These are phyloP conservation scores for Fraxinus greggii DNA, from an alignment of 305 asterid species.

Conservation along the genomic window DNA sequence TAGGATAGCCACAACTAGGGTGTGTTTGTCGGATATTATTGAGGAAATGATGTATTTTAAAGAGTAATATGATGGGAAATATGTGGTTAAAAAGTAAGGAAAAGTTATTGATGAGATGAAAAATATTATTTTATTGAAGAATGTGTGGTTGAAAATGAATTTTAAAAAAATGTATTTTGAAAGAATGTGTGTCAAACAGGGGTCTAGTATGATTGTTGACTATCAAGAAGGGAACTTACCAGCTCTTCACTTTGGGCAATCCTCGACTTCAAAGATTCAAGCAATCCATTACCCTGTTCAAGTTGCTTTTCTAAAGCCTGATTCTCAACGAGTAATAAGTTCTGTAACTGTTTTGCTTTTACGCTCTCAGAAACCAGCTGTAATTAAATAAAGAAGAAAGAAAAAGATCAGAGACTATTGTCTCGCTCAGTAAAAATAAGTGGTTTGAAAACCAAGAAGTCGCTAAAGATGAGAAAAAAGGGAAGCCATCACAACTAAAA, in stretches of 20 bases:
- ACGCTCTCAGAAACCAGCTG: constrained; percentile 96
- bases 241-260: constrained; percentile 73
- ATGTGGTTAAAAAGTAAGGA: no score
- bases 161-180: no score
- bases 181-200: no score
- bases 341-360: constrained; percentile 85
- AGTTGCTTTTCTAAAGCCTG: constrained; percentile 59
- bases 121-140: no score
- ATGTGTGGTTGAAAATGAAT: no score
- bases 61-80: no score
- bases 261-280: constrained; percentile 60
- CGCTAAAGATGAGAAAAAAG: not conserved
- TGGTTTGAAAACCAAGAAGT: constrained; percentile 6
- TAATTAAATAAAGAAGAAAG: constrained; percentile 26
- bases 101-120: no score
- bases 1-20: constrained; percentile 23
- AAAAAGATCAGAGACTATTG: constrained; percentile 15
- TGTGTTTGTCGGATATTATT: no score
- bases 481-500: constrained; percentile 23
- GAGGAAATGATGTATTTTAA: no score
- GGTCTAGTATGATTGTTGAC: constrained; percentile 13
- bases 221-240: constrained; percentile 41
- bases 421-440: constrained; percentile 20
- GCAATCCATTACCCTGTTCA: constrained; percentile 54
- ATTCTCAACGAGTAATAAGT: constrained; percentile 60